phyloP scores from a whole-genome alignment of 331 rosid species.

The Quercus tomentella region DNA sequence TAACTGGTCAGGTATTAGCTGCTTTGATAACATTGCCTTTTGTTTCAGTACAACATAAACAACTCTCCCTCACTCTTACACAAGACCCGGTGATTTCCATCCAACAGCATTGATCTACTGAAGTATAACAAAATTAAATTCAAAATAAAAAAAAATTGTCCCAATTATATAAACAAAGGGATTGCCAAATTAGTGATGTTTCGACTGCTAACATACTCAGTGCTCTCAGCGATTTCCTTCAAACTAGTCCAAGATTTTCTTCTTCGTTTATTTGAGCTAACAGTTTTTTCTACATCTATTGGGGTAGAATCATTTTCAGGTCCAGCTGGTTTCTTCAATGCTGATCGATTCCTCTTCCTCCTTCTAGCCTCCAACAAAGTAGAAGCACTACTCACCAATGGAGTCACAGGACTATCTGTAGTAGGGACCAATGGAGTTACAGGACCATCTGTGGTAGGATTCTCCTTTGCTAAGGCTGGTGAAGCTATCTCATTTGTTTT shows the following conservation, averaged over 20 bases:
- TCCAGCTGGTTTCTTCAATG: conserved; percentile 32
- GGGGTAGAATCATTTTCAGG: conserved; percentile 15
- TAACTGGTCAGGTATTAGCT: too few relatives aligned
- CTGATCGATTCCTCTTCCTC: conserved; percentile 37
- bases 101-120: too few relatives aligned
- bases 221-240: conserved; percentile 50
- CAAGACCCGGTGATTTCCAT: too few relatives aligned
- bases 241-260: conserved; percentile 72
- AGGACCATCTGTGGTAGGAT: conserved; percentile 3
- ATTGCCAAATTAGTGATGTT: conserved; percentile 21
- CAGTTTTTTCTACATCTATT: conserved; percentile 3
- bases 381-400: background rate
- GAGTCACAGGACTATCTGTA: too few relatives aligned
- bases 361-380: conserved; percentile 36
- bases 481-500: conserved; percentile 19
- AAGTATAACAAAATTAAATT: too few relatives aligned
- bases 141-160: too few relatives aligned
- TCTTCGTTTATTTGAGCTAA: conserved; percentile 37
- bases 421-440: conserved; percentile 21
- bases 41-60: too few relatives aligned
- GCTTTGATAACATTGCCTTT: too few relatives aligned
- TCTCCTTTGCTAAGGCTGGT: background rate
- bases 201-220: conserved; percentile 8
- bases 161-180: conserved; percentile 26
- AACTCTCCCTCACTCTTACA: too few relatives aligned